Base-by-base conservation (phyloP, 306 rosid genomes). In the Dryas drummondii region DNA sequence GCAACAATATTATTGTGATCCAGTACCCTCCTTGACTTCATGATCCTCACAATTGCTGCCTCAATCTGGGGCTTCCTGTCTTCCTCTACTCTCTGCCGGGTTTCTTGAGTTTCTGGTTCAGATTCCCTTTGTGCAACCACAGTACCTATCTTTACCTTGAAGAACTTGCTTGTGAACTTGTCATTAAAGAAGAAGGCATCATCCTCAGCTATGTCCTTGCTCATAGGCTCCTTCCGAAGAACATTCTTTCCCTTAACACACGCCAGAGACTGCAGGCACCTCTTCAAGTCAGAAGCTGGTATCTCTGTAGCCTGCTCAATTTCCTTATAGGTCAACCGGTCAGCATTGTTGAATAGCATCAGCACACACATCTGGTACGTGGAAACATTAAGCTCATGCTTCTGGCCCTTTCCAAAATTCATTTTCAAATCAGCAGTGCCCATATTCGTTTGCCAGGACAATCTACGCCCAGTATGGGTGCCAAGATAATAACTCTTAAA, bases 391-490 rank as follows among this genome's bases (percentile, higher is more conserved):
- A 93, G 79, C 84, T 93, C 97, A 5, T 91, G 96, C 84, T 80
- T 89, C 80, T 89, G 93, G 56, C 91, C 93, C 79, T 89, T 85
- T 59, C 88, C 97, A 72, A 93, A 93, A 6, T 86, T 84, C 32
- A 97, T 88, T 83, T 84, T 93, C 66, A 93, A 55, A 81, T 93
- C 98, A 45, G 96, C 96, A 15, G 93, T 82, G 44, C 96, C 98
- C 97, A 91, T 89, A 75, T 89, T 87, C 17, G 96, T 89, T 85
- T 91, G 96, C 98, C 97, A 93, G 3, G 98, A 82, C 74, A 93
- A 82, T 80, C 89, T 85, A 82, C 98, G 77, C 16, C 97, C 97
- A 41, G 87, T 89, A 72, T 85, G 97, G 45, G 88, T 91, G 70
- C 89, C 85, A 3, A 93, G 98, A 82, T 93, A 93, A 84, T 89